Base-by-base conservation (phyloP, 1,139 yeast genomes). In the Hanseniaspora uvarum region DNA sequence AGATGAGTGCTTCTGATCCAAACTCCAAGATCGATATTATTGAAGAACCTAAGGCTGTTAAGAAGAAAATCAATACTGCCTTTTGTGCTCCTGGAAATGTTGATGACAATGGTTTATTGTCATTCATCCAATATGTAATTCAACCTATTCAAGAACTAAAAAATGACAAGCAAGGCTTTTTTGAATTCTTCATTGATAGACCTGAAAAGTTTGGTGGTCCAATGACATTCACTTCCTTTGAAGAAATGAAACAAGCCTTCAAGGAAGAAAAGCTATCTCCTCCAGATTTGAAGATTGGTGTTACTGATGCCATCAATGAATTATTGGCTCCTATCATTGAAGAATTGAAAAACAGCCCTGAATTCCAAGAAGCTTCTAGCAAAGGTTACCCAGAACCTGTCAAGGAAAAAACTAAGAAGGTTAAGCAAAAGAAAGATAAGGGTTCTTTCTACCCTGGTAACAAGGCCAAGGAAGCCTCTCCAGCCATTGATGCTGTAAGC, bases 1-100 rank as follows among this genome's bases (percentile, higher is more conserved):
- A 94, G 69, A 94, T 94, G 99, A 87, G 96, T 65, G 96, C 98
- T 0, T 86, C 96, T 30, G 98, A 92, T 72, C 97, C 98, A 62
- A 92, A 88, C 74, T 88, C 97, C 56, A 94, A 94, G 72, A 88
- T 92, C 59, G 98, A 92, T 65, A 70, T 94, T 50, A 72, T 89
- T 59, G 99, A 94, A 68, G 92, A 83, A 52, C 95, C 96, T 59
- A 85, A 86, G 66, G 70, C 72, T 41, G 92, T 94, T 56, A 83
- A 81, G 71, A 89, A 89, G 81, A 94, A 94, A 78, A 80, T 94
- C 63, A 80, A 80, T 63, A 79, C 85, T 66, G 98, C 99, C 3
- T 92, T 78, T 75, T 94, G 97, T 72, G 89, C 95, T 23, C 96
- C 97, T 33, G 97, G 97, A 62, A 88, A 81, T 59, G 80, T 87